Base-by-base conservation (phyloP, 352 stramenopile species). In the Phytophthora kernoviae region DNA sequence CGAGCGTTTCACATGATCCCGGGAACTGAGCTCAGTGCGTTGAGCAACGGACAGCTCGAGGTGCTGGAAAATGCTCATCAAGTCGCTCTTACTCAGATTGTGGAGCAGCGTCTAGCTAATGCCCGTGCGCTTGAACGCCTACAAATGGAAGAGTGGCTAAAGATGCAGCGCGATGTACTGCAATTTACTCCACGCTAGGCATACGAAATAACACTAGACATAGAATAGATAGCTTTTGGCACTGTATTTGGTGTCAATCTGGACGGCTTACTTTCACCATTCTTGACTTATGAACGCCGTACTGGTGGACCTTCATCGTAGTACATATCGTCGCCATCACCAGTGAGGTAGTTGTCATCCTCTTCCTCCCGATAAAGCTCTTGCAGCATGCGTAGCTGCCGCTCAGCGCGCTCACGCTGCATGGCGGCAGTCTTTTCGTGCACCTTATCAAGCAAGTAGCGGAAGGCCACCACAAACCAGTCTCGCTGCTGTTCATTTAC, bases 391-490 rank as follows among this genome's bases (percentile, higher is more conserved):
- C 79, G 81, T 15, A 93, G 69, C 55, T 91, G 80, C 52, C 84
- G 80, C 63, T 94, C 86, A 21, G 81, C 86, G 56, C 85, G 82
- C 36, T 91, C 83, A 7, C 84, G 86, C 45, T 91, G 81, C 53
- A 91, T 74, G 17, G 84, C 84, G 0, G 81, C 81, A 1, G 80
- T 91, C 39, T 92, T 92, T 65, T 94, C 86, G 49, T 89, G 78
- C 39, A 94, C 84, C 48, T 94, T 94, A 60, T 94, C 81, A 45
- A 93, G 69, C 42, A 94, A 53, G 58, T 94, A 94, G 12, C 84
- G 75, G 53, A 94, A 92, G n/a, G 86, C 86, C 18, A 94, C 81
- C 14, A 92, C 86, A 49, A 91, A 91, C 84, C 84, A 94, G 75
- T 94, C 86, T 26, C 86, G 83, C 60, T 88, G 72, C 27, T 80